Evolutionary conservation across 2,329 filamentous ascomycete genomes (phyloP).

Genomic region (Scortechinia acanthostroma): DNA sequence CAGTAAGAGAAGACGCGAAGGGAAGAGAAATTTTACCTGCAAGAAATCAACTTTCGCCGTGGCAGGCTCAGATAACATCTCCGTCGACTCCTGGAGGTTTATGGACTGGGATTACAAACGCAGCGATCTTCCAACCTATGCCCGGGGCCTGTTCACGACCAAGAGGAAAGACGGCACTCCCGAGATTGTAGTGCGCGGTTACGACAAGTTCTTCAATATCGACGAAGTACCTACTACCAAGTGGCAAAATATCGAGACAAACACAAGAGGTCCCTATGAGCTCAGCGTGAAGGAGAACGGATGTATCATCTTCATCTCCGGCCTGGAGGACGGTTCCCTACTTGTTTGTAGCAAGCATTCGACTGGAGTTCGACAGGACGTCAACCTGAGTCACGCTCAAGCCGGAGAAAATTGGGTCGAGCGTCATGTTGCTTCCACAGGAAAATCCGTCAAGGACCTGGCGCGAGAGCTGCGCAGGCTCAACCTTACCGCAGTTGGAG

Average conservation of each 20-base stretch:
- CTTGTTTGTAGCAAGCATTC: conserved; percentile 99
- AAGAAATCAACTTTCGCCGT: conserved; percentile 77
- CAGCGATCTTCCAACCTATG: conserved; percentile 77
- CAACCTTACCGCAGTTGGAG: conserved; percentile 90
- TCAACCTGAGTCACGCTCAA: conserved; percentile 71
- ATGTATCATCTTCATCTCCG: conserved; percentile 97
- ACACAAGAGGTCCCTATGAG: conserved; percentile 84
- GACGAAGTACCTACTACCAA: conserved; percentile 74
- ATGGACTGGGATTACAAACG: conserved; percentile 96
- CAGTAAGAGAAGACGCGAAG: conserved; percentile 42
- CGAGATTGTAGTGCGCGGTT: conserved; percentile 82
- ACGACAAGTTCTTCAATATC: conserved; percentile 98
- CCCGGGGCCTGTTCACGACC: conserved; percentile 88
- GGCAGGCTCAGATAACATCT: conserved; percentile 46
- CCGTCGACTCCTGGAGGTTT: conserved; percentile 86
- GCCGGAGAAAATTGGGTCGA: conserved; percentile 79
- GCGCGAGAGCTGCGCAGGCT: conserved; percentile 68
- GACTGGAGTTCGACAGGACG: conserved; percentile 71
- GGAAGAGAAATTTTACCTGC: conserved; percentile 45
- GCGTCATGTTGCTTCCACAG: conserved; percentile 68
- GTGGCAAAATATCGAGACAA: conserved; percentile 71
- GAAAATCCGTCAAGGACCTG: conserved; percentile 73
- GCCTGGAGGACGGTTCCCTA: conserved; percentile 79
- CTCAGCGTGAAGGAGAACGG: conserved; percentile 96
- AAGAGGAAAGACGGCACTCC: conserved; percentile 51